Percentiles rank a stretch among this genome's conserved stretches.
These are phyloP conservation scores for Rubia peregrina DNA, from an alignment of 305 asterid genomes.

Conservation along the genomic window DNA sequence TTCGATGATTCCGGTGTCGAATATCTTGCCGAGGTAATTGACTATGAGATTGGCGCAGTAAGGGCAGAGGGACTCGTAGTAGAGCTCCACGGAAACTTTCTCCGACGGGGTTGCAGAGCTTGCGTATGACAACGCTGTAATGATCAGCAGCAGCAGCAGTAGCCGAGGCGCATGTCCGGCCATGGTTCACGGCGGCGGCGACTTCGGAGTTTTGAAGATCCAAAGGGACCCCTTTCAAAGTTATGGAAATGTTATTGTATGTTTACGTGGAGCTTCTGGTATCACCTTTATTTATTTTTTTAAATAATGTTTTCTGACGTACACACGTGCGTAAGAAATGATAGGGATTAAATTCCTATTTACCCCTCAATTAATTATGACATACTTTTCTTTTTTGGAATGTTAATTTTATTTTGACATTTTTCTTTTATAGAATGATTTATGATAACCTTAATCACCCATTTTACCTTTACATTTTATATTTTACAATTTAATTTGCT, in stretches of 20 bases:
- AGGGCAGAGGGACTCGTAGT: slow-evolving; percentile 34
- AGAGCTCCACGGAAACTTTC: slow-evolving; percentile 26
- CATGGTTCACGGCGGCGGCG: slow-evolving; percentile 10
- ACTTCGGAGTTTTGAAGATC: not conserved
- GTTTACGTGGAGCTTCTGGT: not conserved
- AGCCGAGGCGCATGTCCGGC: slow-evolving; percentile 9
- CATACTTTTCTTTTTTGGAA: too few species aligned
- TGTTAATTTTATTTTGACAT: too few species aligned
- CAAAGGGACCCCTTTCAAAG: not conserved
- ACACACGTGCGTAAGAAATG: too few species aligned
- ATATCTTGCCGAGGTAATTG: slow-evolving; percentile 23
- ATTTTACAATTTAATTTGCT: too few species aligned
- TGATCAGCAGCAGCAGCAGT: slow-evolving; percentile 14
- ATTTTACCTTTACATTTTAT: too few species aligned
- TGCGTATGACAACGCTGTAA: not conserved
- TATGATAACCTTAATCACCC: too few species aligned
- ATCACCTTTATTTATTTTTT: not conserved
- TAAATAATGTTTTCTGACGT: too few species aligned
- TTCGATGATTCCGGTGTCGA: slow-evolving; percentile 23
- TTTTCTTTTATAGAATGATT: too few species aligned
- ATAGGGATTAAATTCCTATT: too few species aligned
- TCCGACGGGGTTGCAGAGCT: slow-evolving; percentile 16
- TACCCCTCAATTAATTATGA: too few species aligned
- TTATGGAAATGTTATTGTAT: not conserved
- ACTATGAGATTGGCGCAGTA: slow-evolving; percentile 28